Evolutionary conservation across 2,329 filamentous ascomycete species (phyloP).

Genomic region (Rutstroemia sydowiana): DNA sequence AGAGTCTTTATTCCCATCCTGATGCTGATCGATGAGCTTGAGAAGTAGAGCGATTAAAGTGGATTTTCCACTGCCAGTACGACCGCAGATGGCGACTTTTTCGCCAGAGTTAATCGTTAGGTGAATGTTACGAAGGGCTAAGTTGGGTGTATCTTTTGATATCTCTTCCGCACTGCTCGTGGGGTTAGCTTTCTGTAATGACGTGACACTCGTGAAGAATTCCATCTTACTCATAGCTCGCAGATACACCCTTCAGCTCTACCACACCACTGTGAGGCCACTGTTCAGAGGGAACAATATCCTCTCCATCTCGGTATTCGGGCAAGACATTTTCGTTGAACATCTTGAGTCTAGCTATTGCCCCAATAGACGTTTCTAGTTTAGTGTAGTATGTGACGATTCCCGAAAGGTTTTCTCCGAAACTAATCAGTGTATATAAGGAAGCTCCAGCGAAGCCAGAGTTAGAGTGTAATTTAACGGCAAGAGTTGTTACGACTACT

Average conservation of each 20-base stretch:
- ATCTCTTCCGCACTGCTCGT: neutral
- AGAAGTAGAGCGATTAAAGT: conserved; percentile 35
- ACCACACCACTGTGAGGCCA: conserved; percentile 21
- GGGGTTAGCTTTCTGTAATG: neutral
- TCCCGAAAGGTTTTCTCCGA: conserved; percentile 26
- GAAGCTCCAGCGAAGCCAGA: conserved; percentile 22
- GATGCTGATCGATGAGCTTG: conserved; percentile 35
- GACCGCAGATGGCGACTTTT: conserved; percentile 22
- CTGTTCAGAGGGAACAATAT: conserved; percentile 1
- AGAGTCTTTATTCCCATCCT: too few relatives aligned
- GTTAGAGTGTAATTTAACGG: conserved; percentile 32
- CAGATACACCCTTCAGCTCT: conserved; percentile 19
- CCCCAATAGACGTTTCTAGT: conserved; percentile 51
- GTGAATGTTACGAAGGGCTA: conserved; percentile 28
- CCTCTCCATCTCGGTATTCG: conserved; percentile 30
- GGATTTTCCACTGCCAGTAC: conserved; percentile 32
- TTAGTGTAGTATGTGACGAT: conserved; percentile 39
- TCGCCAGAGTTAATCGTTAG: conserved; percentile 28
- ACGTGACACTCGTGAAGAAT: neutral
- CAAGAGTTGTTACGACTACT: conserved; percentile 17
- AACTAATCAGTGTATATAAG: conserved; percentile 21
- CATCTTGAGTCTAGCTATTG: conserved; percentile 45
- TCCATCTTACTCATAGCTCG: conserved; percentile 21
- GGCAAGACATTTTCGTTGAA: conserved; percentile 38
- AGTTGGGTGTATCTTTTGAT: conserved; percentile 14